Conservation (phyloP, 371 early-diverging fungal species). For the Circinella umbellata region DNA sequence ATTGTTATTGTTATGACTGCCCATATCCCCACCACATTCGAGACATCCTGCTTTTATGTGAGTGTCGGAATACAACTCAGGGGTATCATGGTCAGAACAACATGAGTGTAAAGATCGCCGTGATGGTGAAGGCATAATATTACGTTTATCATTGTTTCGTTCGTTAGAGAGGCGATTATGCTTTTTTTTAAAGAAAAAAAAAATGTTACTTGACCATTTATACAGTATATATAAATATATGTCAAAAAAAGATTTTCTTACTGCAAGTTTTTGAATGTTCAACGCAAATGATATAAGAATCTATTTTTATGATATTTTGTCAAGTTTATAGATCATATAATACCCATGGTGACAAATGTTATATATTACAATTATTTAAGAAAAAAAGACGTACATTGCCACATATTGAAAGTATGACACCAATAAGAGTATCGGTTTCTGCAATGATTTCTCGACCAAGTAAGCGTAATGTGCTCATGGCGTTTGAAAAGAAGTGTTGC, state of each 20-base stretch:
- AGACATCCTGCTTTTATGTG: not conserved
- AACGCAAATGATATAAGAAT: slow-evolving; percentile 26
- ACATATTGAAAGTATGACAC: slow-evolving; percentile 25
- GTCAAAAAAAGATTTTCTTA: slow-evolving; percentile 4
- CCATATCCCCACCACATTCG: not conserved
- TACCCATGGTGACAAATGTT: too few species aligned
- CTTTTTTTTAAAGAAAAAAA: not conserved
- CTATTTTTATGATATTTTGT: slow-evolving; percentile 11
- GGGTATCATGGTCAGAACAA: slow-evolving; percentile 8
- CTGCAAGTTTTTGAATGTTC: slow-evolving; percentile 31
- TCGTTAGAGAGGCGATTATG: slow-evolving; percentile 5
- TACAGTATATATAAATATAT: too few species aligned
- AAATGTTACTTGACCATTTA: not conserved
- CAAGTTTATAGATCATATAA: not conserved
- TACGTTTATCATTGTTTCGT: not conserved
- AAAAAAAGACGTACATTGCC: slow-evolving; percentile 28
- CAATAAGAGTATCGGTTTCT: slow-evolving; percentile 23
- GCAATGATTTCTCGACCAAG: slow-evolving; percentile 13
- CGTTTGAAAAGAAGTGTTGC: not conserved
- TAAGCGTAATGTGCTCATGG: slow-evolving; percentile 6
- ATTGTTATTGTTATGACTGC: slow-evolving; percentile 14
- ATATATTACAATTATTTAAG: not conserved
- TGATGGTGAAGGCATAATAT: not conserved
- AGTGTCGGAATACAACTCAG: slow-evolving; percentile 6
- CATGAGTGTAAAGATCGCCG: slow-evolving; percentile 7